Evolutionary conservation across 495 filamentous ascomycete species (phyloP).

Genomic region (Durotheca rogersii): DNA sequence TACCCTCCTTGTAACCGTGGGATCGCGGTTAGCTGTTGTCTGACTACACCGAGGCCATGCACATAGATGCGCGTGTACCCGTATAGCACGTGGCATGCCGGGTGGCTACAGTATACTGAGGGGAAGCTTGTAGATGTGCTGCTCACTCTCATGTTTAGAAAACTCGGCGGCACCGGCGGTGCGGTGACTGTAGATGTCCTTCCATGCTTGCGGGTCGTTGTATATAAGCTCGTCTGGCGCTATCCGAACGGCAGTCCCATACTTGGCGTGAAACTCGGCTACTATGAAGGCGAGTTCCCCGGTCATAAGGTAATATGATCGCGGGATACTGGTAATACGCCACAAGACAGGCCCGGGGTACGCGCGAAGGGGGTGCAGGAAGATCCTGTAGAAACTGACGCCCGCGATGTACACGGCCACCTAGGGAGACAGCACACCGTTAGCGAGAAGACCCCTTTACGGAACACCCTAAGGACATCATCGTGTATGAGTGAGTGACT

Average conservation of each 20-base stretch:
- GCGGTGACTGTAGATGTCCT: constrained; percentile 55
- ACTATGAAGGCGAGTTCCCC: constrained; percentile 47
- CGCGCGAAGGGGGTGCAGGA: constrained; percentile 51
- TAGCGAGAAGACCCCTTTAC: background rate
- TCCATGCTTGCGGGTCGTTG: constrained; percentile 52
- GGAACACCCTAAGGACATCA: background rate
- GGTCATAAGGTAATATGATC: constrained; percentile 27
- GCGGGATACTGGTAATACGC: constrained; percentile 41
- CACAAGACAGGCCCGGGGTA: constrained; percentile 53
- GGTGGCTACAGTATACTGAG: too few relatives aligned
- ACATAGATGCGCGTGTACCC: too few relatives aligned
- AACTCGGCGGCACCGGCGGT: constrained; percentile 33
- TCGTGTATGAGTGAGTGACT: background rate
- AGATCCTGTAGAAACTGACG: constrained; percentile 46
- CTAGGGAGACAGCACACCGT: constrained; percentile 14
- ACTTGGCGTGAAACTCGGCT: constrained; percentile 48
- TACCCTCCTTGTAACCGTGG: constrained; percentile 30
- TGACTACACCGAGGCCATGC: background rate
- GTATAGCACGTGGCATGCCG: too few relatives aligned
- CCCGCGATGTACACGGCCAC: constrained; percentile 17
- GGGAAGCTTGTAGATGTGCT: too few relatives aligned
- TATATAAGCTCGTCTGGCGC: constrained; percentile 56
- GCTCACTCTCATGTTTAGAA: constrained; percentile 35
- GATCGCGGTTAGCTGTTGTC: background rate
- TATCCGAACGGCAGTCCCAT: constrained; percentile 57